Percentiles rank a stretch among this genome's conserved stretches.
phyloP scores from a whole-genome alignment of 805 yeast genomes.

The Yamadazyma scolyti region DNA sequence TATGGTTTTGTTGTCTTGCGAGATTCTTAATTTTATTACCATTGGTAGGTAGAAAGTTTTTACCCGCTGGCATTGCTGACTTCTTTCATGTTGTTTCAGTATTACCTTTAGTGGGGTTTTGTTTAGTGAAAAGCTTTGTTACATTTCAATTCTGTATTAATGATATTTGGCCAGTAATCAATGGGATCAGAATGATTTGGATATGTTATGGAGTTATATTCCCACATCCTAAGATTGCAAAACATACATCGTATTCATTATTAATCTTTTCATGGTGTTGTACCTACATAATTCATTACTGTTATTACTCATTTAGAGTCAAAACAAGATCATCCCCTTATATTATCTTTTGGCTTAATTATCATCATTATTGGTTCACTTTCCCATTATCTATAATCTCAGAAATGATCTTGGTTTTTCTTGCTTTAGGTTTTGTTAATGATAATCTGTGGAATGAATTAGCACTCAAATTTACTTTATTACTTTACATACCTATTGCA shows the following conservation, averaged over 20 bases:
- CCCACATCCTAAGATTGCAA: conserved; percentile 39
- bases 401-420: conserved; percentile 33
- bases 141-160: conserved; percentile 6
- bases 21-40: conserved; percentile 55
- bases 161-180: conserved; percentile 26
- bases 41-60: conserved; percentile 58
- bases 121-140: conserved; percentile 15
- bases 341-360: conserved; percentile 34
- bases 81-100: conserved; percentile 46
- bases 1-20: conserved; percentile 47
- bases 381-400: conserved; percentile 29
- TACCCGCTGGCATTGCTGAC: conserved; percentile 72
- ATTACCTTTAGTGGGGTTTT: conserved; percentile 26
- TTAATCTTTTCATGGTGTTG: conserved; percentile 36
- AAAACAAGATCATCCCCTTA: conserved; percentile 34
- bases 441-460: conserved; percentile 22
- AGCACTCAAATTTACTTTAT: conserved; percentile 21
- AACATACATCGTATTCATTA: conserved; percentile 37
- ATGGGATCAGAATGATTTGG: conserved; percentile 32
- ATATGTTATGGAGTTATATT: conserved; percentile 39
- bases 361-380: conserved; percentile 29
- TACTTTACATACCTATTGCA: conserved; percentile 33
- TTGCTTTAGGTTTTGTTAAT: conserved; percentile 30
- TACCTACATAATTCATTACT: conserved; percentile 26
- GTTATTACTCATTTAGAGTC: conserved; percentile 31